Percentiles rank a stretch among this genome's conserved stretches.
Evolutionary conservation across 176 grass and related monocot genomes (phyloP).

Genomic region (Calamus simplicifolius): DNA sequence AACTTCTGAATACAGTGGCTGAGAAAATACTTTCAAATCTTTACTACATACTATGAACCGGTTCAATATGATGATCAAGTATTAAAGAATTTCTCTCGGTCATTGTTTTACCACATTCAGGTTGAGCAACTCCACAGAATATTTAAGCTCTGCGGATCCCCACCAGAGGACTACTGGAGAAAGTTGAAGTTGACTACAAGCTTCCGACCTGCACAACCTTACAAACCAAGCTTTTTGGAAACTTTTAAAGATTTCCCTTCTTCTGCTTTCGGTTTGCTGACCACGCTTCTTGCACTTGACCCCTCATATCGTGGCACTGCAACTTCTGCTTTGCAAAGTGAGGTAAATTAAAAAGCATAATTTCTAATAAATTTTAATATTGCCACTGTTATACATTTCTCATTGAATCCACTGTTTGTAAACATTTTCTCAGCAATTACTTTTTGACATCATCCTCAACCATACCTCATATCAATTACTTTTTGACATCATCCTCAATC

Average conservation of each 20-base stretch:
- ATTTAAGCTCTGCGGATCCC: conserved; percentile 51
- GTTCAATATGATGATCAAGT: not conserved
- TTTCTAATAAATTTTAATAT: not conserved
- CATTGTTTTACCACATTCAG: conserved; percentile 6
- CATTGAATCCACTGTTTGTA: too few relatives aligned
- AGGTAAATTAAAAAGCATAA: conserved; percentile 12
- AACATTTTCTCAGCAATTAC: too few relatives aligned
- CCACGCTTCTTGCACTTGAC: conserved; percentile 45
- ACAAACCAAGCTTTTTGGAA: conserved; percentile 33
- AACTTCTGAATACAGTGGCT: too few relatives aligned
- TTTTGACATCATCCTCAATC: too few relatives aligned
- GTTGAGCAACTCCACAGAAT: conserved; percentile 55
- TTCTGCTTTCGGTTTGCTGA: conserved; percentile 23
- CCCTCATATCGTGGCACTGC: conserved; percentile 39
- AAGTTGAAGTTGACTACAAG: conserved; percentile 29
- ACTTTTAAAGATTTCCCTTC: conserved; percentile 36
- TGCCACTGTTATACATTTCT: too few relatives aligned
- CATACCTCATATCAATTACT: too few relatives aligned
- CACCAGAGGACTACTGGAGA: conserved; percentile 52
- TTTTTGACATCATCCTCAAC: too few relatives aligned
- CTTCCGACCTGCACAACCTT: conserved; percentile 26
- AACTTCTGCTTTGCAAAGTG: conserved; percentile 39
- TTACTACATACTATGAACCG: too few relatives aligned
- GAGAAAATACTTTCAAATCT: too few relatives aligned
- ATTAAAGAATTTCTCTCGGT: not conserved